A percentile compares a stretch with the other conserved stretches of the same genome.
phyloP scores from a whole-genome alignment of 495 filamentous ascomycete species.

The Cercophora scortea region DNA sequence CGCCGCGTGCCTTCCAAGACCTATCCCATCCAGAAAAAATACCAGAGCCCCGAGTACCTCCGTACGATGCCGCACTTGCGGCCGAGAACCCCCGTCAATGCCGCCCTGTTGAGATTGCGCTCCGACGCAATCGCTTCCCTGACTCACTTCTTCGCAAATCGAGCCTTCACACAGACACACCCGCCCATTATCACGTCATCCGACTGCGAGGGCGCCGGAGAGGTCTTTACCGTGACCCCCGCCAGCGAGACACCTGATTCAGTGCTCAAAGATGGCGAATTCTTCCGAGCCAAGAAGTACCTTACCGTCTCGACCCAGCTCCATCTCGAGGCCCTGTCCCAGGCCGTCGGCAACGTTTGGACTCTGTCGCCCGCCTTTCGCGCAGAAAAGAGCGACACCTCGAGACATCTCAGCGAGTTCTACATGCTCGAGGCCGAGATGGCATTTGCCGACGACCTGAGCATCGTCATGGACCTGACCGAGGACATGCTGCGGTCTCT shows the following conservation, averaged over 20 bases:
- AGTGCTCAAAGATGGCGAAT: constrained; percentile 30
- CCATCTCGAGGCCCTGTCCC: constrained; percentile 87
- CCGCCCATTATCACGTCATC: constrained; percentile 93
- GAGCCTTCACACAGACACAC: constrained; percentile 77
- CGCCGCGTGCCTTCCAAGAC: constrained; percentile 44
- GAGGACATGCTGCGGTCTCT: constrained; percentile 67
- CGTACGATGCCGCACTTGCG: constrained; percentile 87
- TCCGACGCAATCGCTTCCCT: constrained; percentile 69
- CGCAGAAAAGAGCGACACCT: constrained; percentile 89
- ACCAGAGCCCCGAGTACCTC: constrained; percentile 81
- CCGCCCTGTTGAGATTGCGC: constrained; percentile 72
- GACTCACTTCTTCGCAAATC: constrained; percentile 60
- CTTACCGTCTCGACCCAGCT: constrained; percentile 92
- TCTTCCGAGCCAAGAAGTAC: constrained; percentile 89
- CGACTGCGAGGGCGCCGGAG: constrained; percentile 93
- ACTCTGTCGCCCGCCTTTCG: constrained; percentile 88
- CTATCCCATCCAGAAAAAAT: constrained; percentile 91
- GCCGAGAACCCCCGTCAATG: constrained; percentile 71
- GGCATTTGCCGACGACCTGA: constrained; percentile 64
- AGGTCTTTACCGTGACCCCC: constrained; percentile 71
- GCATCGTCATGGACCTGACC: constrained; percentile 65
- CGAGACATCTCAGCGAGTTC: constrained; percentile 92
- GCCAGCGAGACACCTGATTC: constrained; percentile 20
- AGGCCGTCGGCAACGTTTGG: constrained; percentile 87
- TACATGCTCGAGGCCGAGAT: constrained; percentile 97